These are phyloP conservation scores for Starmerella etchellsii DNA, from an alignment of 805 yeast genomes.

Conservation along the genomic window DNA sequence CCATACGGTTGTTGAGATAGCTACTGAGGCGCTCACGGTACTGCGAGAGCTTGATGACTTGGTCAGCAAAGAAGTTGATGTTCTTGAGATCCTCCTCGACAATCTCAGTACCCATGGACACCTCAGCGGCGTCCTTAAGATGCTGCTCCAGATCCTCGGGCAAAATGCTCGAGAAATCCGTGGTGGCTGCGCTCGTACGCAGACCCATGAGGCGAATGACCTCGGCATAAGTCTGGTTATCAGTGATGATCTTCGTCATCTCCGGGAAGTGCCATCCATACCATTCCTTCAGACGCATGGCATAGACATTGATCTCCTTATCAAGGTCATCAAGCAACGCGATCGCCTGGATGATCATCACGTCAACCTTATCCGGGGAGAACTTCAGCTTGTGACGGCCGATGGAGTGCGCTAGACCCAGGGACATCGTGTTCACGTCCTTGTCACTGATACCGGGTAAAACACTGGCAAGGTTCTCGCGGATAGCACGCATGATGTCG, in stretches of 20 bases:
- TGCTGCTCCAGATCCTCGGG: conserved; percentile 90
- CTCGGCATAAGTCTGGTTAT: conserved; percentile 92
- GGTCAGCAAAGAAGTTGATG: conserved; percentile 84
- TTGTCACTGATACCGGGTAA: conserved; percentile 83
- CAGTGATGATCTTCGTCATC: conserved; percentile 91
- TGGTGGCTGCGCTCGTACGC: conserved; percentile 78
- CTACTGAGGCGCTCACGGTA: conserved; percentile 93
- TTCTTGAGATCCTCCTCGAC: conserved; percentile 80
- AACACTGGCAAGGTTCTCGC: conserved; percentile 85
- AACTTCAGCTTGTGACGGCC: conserved; percentile 98
- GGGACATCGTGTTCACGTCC: conserved; percentile 84
- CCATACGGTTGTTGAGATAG: conserved; percentile 89
- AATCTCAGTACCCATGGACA: conserved; percentile 98
- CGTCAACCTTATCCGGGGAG: conserved; percentile 96
- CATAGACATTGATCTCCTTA: conserved; percentile 94
- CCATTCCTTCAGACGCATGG: conserved; percentile 99
- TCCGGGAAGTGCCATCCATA: conserved; percentile 99
- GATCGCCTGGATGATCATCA: conserved; percentile 98
- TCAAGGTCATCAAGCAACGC: conserved; percentile 93
- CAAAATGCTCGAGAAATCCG: conserved; percentile 77
- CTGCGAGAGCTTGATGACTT: conserved; percentile 88
- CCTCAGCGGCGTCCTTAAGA: conserved; percentile 93
- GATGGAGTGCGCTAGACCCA: conserved; percentile 96
- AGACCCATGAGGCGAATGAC: conserved; percentile 87
- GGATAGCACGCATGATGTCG: conserved; percentile 89